These are phyloP conservation scores for Hypoxylon rubiginosum DNA, from an alignment of 2,329 filamentous ascomycete species.

Conservation along the genomic window DNA sequence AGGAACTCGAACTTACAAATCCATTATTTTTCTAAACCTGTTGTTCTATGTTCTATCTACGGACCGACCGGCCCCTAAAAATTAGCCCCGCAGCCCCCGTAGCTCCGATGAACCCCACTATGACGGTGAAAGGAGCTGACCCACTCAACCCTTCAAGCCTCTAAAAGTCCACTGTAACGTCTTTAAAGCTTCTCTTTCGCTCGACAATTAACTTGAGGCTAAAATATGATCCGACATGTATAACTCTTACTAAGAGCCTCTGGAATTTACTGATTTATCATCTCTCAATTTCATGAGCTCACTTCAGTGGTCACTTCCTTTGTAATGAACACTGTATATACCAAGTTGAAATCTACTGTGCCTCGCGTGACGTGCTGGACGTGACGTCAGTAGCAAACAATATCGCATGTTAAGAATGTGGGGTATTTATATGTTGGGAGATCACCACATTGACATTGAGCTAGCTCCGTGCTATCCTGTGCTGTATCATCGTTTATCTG, in stretches of 20 bases:
- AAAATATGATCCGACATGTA: not conserved
- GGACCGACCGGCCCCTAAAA: not conserved
- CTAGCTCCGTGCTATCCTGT: not conserved
- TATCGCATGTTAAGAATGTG: conserved; percentile 24
- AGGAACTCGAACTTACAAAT: conserved; percentile 15
- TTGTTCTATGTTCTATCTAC: no score
- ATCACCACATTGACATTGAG: not conserved
- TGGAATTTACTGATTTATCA: conserved; percentile 3
- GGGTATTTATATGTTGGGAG: conserved; percentile 16
- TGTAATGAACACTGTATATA: not conserved
- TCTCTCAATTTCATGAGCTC: not conserved
- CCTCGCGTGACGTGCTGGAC: conserved; percentile 10
- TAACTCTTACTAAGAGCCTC: not conserved
- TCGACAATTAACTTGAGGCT: not conserved
- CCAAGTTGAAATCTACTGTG: conserved; percentile 6
- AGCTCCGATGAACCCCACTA: not conserved
- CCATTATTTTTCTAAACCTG: not conserved
- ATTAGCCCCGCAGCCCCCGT: not conserved
- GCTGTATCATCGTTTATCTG: not conserved
- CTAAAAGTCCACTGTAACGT: not conserved
- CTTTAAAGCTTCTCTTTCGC: not conserved
- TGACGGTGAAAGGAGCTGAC: not conserved
- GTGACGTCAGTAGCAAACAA: conserved; percentile 28
- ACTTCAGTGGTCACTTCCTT: not conserved
- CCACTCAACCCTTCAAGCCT: not conserved